Evolutionary conservation across 2,329 filamentous ascomycete genomes (phyloP).

Genomic region (Aspergillus sp.): DNA sequence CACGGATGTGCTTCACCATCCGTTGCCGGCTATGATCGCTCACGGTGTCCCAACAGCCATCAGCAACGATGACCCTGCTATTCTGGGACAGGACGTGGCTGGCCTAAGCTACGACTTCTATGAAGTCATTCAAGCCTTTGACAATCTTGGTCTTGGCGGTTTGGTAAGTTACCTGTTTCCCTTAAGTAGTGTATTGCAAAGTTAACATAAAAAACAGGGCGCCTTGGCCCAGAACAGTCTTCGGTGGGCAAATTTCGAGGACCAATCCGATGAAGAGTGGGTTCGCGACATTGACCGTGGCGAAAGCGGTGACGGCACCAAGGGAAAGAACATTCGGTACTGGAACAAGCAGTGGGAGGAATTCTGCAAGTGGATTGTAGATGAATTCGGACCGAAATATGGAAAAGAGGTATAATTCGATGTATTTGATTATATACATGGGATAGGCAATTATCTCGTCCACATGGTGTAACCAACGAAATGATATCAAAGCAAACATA

Average conservation of each 20-base stretch:
- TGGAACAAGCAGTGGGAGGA: slow-evolving; percentile 77
- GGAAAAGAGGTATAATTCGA: not conserved
- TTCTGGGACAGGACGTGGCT: slow-evolving; percentile 70
- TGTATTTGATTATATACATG: not conserved
- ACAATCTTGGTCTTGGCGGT: slow-evolving; percentile 81
- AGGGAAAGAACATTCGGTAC: slow-evolving; percentile 62
- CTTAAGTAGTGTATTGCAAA: not conserved
- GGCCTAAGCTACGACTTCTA: slow-evolving; percentile 89
- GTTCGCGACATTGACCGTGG: slow-evolving; percentile 63
- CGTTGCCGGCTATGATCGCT: slow-evolving; percentile 71
- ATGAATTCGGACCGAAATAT: slow-evolving; percentile 2
- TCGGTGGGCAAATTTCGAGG: slow-evolving; percentile 76
- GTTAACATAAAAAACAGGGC: slow-evolving; percentile 5
- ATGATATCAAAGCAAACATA: no score
- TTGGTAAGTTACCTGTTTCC: slow-evolving; percentile 48
- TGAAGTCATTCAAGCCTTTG: slow-evolving; percentile 83
- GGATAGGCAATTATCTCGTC: not conserved
- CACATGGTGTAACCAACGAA: no score
- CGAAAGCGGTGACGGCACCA: slow-evolving; percentile 57
- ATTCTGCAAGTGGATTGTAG: slow-evolving; percentile 80
- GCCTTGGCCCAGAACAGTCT: slow-evolving; percentile 80
- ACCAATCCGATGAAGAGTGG: slow-evolving; percentile 63
- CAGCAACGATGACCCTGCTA: slow-evolving; percentile 83
- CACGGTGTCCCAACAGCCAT: slow-evolving; percentile 73
- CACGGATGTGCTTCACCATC: slow-evolving; percentile 64